phyloP scores from a whole-genome alignment of 2,329 filamentous ascomycete genomes.

The Fusarium anguioides region DNA sequence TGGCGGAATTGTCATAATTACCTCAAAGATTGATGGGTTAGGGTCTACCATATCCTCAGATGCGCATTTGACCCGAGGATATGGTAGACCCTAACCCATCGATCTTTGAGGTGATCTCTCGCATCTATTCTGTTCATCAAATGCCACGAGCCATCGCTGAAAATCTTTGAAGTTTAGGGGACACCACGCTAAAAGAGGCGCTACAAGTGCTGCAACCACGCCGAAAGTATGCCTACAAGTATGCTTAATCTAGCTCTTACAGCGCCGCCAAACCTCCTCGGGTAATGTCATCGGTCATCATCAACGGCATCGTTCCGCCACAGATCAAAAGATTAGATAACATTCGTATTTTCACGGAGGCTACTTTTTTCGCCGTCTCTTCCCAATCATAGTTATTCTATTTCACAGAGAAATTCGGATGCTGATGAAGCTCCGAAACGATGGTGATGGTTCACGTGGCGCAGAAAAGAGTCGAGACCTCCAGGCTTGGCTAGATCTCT shows the following conservation, averaged over 20 bases:
- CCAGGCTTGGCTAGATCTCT: conserved; percentile 6
- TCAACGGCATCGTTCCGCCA: not conserved
- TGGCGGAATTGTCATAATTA: not conserved
- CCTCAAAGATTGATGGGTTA: too few species aligned
- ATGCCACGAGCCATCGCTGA: not conserved
- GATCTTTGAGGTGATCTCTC: too few species aligned
- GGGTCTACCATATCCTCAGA: too few species aligned
- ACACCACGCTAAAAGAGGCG: too few species aligned
- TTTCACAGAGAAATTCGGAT: conserved; percentile 8
- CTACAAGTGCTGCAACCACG: not conserved
- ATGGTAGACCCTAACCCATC: not conserved
- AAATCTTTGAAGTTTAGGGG: not conserved
- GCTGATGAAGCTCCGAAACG: conserved; percentile 24
- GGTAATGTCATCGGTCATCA: not conserved
- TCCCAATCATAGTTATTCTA: not conserved
- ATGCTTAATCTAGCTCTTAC: not conserved
- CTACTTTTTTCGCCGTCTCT: conserved; percentile 23
- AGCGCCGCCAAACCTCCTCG: not conserved
- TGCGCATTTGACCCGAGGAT: not conserved
- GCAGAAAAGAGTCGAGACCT: conserved; percentile 1
- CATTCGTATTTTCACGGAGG: not conserved
- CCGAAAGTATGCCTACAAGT: not conserved
- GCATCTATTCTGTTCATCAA: not conserved
- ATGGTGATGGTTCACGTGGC: not conserved
- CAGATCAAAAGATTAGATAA: not conserved